A percentile compares a stretch with the other conserved stretches of the same genome.
Conservation (phyloP, 1,284 basidiomycete genomes). For the Fomitopsis palustris region DNA sequence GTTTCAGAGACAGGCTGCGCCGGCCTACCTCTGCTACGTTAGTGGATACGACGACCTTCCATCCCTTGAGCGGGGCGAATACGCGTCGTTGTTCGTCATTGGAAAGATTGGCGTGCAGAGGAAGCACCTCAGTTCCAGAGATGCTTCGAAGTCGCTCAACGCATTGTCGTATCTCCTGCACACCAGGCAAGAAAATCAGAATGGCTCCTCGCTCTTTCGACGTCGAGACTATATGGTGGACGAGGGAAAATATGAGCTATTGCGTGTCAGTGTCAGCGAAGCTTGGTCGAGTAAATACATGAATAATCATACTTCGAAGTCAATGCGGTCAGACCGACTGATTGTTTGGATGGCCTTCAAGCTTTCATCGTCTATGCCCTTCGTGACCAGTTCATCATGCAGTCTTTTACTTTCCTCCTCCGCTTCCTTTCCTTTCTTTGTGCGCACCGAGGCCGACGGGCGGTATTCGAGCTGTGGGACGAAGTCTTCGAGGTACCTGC, state of each 20-base stretch:
- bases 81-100: conserved; percentile 82
- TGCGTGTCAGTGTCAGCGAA: conserved; percentile 5
- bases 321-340: conserved; percentile 62
- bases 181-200: conserved; percentile 87
- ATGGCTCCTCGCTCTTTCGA: conserved; percentile 59
- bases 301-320: conserved; percentile 56
- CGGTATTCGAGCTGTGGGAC: conserved; percentile 52
- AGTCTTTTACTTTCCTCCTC: conserved; percentile 48
- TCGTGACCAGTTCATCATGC: conserved; percentile 43
- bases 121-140: conserved; percentile 58
- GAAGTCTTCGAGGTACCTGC: conserved; percentile 80
- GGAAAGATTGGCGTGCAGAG: conserved; percentile 89
- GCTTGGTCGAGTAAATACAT: background rate
- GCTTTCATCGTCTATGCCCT: conserved; percentile 52
- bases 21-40: conserved; percentile 77
- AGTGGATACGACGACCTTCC: conserved; percentile 89
- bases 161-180: conserved; percentile 84
- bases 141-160: conserved; percentile 60
- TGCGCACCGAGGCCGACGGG: conserved; percentile 31
- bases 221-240: conserved; percentile 62
- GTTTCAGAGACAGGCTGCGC: background rate
- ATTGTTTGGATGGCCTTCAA: conserved; percentile 61
- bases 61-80: conserved; percentile 61
- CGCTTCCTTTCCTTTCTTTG: conserved; percentile 23
- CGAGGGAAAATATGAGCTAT: conserved; percentile 66